These are phyloP conservation scores for Ilyonectria robusta DNA, from an alignment of 2,329 filamentous ascomycete species.

Conservation along the genomic window DNA sequence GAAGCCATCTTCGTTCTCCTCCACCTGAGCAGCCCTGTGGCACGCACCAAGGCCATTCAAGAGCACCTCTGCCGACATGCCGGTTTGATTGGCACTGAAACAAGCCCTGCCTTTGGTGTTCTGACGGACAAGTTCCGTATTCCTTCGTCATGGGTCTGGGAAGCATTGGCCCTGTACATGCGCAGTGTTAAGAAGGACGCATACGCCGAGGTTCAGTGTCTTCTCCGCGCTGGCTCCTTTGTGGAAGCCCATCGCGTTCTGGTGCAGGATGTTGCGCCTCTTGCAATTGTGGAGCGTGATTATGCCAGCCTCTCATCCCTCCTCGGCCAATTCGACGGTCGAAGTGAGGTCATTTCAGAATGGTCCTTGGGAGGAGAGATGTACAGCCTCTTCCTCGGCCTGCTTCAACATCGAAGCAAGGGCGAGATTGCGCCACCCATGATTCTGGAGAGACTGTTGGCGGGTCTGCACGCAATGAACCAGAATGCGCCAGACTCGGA, in stretches of 20 bases:
- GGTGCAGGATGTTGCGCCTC: constrained; percentile 83
- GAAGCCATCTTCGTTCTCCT: constrained; percentile 83
- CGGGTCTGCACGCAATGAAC: constrained; percentile 69
- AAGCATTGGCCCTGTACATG: constrained; percentile 87
- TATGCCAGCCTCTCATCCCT: constrained; percentile 78
- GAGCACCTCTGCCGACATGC: constrained; percentile 83
- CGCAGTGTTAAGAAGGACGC: constrained; percentile 80
- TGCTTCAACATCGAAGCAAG: constrained; percentile 62
- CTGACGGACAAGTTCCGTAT: constrained; percentile 78
- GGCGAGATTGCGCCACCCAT: constrained; percentile 58
- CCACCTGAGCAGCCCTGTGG: constrained; percentile 75
- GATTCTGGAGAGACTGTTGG: constrained; percentile 70
- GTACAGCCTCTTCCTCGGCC: constrained; percentile 74
- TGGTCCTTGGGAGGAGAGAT: constrained; percentile 88
- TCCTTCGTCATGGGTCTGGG: constrained; percentile 85
- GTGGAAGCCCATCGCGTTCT: constrained; percentile 89
- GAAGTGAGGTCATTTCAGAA: constrained; percentile 73
- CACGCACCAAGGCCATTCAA: constrained; percentile 77
- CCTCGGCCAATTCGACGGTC: constrained; percentile 78
- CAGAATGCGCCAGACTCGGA: constrained; percentile 60
- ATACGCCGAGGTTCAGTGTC: constrained; percentile 80
- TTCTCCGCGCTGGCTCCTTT: constrained; percentile 83
- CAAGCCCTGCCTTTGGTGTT: constrained; percentile 68
- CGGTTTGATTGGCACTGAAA: constrained; percentile 72
- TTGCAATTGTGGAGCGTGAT: constrained; percentile 85